phyloP scores from a whole-genome alignment of 208 protist species.

The Wallacemonas collosoma region DNA sequence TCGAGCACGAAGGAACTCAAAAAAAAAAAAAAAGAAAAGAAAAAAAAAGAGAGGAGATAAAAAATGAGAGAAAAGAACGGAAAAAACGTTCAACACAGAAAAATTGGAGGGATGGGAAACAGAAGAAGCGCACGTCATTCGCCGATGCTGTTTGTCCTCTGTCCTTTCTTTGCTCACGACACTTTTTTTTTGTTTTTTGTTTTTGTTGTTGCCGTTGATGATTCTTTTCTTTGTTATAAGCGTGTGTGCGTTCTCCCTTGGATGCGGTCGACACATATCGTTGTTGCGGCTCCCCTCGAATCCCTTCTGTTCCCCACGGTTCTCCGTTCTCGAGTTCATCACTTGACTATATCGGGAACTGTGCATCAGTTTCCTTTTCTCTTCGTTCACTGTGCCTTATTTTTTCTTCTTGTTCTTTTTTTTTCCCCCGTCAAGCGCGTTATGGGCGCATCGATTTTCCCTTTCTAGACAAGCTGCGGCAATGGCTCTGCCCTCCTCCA shows the following conservation, averaged over 20 bases:
- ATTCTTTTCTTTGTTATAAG: too few species aligned
- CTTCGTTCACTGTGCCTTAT: slow-evolving; percentile 12
- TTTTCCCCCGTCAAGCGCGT: slow-evolving; percentile 12
- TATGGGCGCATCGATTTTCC: background rate
- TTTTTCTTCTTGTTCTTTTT: slow-evolving; percentile 15
- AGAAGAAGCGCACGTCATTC: too few species aligned
- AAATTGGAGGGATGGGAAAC: background rate
- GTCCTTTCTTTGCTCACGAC: background rate
- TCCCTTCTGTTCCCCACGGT: too few species aligned
- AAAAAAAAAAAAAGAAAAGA: slow-evolving; percentile 6
- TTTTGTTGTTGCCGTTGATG: background rate
- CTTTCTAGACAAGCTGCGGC: too few species aligned
- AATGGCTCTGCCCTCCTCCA: too few species aligned
- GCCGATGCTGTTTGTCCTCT: too few species aligned
- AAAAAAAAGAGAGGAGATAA: slow-evolving; percentile 18
- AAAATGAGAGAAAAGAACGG: background rate
- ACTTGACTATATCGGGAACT: too few species aligned
- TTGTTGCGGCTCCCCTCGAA: too few species aligned
- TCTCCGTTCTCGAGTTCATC: too few species aligned
- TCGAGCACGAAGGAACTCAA: background rate
- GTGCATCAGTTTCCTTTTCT: too few species aligned
- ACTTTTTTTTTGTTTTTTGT: slow-evolving; percentile 7
- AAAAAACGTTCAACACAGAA: background rate
- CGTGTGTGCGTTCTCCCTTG: too few species aligned
- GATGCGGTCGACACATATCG: too few species aligned